Evolutionary conservation across 2,329 filamentous ascomycete genomes (phyloP).

Genomic region (Aureobasidium sp.): DNA sequence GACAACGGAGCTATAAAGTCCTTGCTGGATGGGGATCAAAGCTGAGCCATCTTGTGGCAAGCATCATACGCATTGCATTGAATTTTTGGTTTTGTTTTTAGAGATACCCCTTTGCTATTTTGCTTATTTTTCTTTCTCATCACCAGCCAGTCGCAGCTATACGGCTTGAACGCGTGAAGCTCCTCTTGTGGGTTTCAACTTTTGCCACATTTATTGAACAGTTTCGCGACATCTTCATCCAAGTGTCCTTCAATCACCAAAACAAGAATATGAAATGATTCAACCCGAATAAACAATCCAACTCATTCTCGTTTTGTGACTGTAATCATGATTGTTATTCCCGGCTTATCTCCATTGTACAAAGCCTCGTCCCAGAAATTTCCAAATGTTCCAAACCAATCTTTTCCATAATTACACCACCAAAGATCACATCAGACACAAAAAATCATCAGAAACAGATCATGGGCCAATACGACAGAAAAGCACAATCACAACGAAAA

Average conservation of each 20-base stretch:
- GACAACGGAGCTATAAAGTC: slow-evolving; percentile 53
- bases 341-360: background rate
- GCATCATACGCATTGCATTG: slow-evolving; percentile 5
- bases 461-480: slow-evolving; percentile 17
- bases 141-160: background rate
- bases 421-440: background rate
- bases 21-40: slow-evolving; percentile 20
- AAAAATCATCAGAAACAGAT: background rate
- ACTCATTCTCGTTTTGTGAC: no score
- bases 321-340: background rate
- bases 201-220: background rate
- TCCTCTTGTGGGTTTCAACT: background rate
- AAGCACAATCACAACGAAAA: slow-evolving; percentile 15
- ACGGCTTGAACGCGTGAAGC: background rate
- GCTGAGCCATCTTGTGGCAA: background rate
- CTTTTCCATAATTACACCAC: background rate
- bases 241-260: no score
- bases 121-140: background rate
- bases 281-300: no score
- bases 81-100: no score
- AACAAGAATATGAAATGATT: no score
- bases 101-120: background rate
- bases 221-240: background rate
- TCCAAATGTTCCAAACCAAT: background rate
- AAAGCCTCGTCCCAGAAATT: slow-evolving; percentile 1